These are phyloP conservation scores for Phylloporus sp. DNA, from an alignment of 768 basidiomycete species.

Conservation along the genomic window DNA sequence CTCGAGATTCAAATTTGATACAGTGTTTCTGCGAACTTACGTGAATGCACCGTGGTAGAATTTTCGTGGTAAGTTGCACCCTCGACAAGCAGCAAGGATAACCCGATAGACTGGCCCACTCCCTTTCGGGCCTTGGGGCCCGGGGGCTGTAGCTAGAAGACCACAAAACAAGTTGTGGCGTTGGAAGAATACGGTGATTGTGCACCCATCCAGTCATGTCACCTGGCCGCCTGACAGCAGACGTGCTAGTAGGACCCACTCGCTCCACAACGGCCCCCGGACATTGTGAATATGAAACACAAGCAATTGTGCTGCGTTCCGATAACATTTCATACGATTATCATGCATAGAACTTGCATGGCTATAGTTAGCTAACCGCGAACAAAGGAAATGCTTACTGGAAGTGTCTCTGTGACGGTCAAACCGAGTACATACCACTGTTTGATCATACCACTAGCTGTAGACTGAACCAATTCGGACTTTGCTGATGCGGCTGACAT, in stretches of 20 bases:
- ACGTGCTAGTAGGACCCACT: neutral
- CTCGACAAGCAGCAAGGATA: neutral
- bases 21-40: constrained; percentile 1
- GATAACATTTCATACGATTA: neutral
- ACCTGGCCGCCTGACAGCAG: neutral
- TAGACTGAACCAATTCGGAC: too few relatives aligned
- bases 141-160: neutral
- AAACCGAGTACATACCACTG: too few relatives aligned
- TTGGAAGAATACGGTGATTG: neutral
- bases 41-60: neutral
- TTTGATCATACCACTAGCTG: too few relatives aligned
- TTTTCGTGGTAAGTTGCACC: neutral
- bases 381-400: neutral
- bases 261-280: neutral
- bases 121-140: too few relatives aligned
- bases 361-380: neutral
- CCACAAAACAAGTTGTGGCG: neutral
- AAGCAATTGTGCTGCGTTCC: neutral
- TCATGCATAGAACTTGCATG: neutral
- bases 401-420: neutral
- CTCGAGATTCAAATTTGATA: neutral
- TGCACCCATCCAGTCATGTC: constrained; percentile 2
- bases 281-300: neutral
- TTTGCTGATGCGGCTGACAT: constrained; percentile 1
- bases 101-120: neutral